Evolutionary conservation across 2,329 filamentous ascomycete species (phyloP), one percentile per base, ranked within the genome.

Genomic region (Periconia sp.): DNA sequence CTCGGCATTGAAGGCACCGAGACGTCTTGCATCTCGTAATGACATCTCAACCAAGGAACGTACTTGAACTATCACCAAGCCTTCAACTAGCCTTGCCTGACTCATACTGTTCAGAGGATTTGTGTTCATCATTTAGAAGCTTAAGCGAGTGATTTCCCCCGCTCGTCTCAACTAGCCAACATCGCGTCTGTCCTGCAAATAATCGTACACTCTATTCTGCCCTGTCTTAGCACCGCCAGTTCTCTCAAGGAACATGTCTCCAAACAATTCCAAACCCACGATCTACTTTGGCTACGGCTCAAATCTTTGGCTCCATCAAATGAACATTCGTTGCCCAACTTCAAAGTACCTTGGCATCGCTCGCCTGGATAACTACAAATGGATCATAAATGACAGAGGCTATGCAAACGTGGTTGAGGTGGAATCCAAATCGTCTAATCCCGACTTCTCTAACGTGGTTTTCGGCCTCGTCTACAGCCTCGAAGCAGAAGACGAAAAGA

Each of bases 231-330:
- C n/a, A n/a, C n/a, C n/a, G n/a, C n/a, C n/a, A n/a, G n/a, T n/a
- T n/a, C n/a, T n/a, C n/a, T n/a, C n/a, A n/a, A n/a, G n/a, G n/a
- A 52, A 24, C 25, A 56, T 55, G 49, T 15, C 46, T 6, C 26
- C 17, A 18, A 19, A 38, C 17, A 29, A 50, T 36, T n/a, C 38
- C 26, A 16, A 28, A 25, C 41, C 43, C 39, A 73, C 63, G 36
- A 66, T 83, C 51, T 88, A 88, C 73, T 88, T 89, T 61, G 86
- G 81, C 57, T 89, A 86, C 68, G 86, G 86, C 50, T 84, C 80
- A 63, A 89, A 89, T 65, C 77, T 89, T 44, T 87, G 83, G 64
- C 77, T 77, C 1, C 68, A 75, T 19, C 85, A 88, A 67, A 89
- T 89, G 86, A 56, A 56, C 4, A 54, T 63, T 32, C 83, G 85